These are phyloP conservation scores for Pythium graminicola DNA, from an alignment of 352 stramenopile species.

Conservation along the genomic window DNA sequence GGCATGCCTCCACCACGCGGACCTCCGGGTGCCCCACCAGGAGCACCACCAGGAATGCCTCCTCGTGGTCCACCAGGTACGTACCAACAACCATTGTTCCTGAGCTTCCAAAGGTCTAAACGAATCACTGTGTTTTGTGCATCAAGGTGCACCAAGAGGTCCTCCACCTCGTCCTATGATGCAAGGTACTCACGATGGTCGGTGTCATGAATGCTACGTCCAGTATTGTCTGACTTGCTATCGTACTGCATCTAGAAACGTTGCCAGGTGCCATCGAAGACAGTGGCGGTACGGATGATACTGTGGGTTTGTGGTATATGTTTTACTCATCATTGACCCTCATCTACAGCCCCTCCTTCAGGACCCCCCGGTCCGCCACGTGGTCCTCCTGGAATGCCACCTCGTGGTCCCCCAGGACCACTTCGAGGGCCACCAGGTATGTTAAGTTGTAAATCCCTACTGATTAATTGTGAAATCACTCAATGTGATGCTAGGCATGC, in stretches of 20 bases:
- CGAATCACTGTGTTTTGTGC: not conserved
- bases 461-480: too few species aligned
- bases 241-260: constrained; percentile 20
- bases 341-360: constrained; percentile 16
- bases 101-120: too few species aligned
- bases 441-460: too few species aligned
- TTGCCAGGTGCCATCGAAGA: constrained; percentile 18
- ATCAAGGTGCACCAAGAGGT: constrained; percentile 13
- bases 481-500: constrained; percentile 19
- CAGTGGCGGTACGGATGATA: not conserved
- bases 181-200: constrained; percentile 9
- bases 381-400: constrained; percentile 27
- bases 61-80: constrained; percentile 18
- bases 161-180: constrained; percentile 22
- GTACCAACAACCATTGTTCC: not conserved
- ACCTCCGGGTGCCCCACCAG: constrained; percentile 7
- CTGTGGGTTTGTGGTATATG: too few species aligned
- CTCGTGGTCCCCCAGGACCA: constrained; percentile 14
- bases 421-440: constrained; percentile 22
- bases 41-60: constrained; percentile 7
- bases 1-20: constrained; percentile 14
- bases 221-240: too few species aligned
- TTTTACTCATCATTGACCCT: too few species aligned
- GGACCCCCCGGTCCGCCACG: constrained; percentile 25
- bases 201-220: too few species aligned